Evolutionary conservation across 768 basidiomycete species (phyloP), one percentile per base, ranked within the genome.

Genomic region (Leccinum sublutescens): DNA sequence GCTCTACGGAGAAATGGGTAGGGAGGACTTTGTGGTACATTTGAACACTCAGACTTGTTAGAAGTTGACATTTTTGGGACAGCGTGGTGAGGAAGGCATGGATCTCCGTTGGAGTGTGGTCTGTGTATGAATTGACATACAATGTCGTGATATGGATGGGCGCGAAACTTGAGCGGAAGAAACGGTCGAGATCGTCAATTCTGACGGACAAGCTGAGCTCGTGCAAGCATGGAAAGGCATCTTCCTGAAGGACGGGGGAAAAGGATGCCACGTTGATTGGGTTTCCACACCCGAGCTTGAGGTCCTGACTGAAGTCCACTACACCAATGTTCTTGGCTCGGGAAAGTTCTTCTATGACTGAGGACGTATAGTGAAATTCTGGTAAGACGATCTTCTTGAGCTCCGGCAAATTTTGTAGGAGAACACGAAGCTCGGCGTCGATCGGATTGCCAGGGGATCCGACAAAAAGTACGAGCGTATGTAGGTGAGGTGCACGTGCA

Each of bases 241-340:
- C 82, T 63, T 81, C 75, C 21, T 67, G 43, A 15, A 85, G 68
- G 3, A 59, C 62, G 1, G 86, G 85, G 15, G 52, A 21, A 64
- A 85, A 85, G 33, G 71, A 64, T 10, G 66, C 57, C 1, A 82
- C 75, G 59, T 87, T 85, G 2, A 54, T 58, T 1, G 72, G 68
- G 48, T 78, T 70, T 0, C 85, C 85, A 14, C 62, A 66, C 6
- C 85, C 84, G 58, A 85, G 82, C 0, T 74, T 68, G 8, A 71
- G 62, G n/a, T 73, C 58, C 63, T 82, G 84, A 54, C 80, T 81
- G 56, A 85, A 87, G 55, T 85, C 82, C n/a, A 86, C 58, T 6
- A 75, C 64, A 5, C 71, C 69, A 0, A 87, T 77, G 50, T 79
- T 64, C 25, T 71, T 71, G 31, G 81, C 72, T 12, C 56, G 74